Evolutionary conservation across 768 basidiomycete species (phyloP).

Genomic region (Lentinula sp.): DNA sequence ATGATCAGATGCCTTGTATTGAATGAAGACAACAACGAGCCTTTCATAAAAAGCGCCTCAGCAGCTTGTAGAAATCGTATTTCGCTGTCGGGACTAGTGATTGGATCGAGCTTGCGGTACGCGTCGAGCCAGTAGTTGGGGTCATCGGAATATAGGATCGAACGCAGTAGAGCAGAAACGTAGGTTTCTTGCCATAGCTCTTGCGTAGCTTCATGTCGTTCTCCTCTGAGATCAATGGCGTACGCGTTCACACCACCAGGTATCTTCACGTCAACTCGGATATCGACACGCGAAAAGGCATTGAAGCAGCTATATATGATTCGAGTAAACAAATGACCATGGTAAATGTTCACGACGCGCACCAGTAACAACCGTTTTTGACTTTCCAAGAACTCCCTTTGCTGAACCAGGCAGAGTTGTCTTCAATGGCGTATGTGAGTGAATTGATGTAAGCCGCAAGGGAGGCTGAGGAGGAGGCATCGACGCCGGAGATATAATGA

Average conservation of each 20-base stretch:
- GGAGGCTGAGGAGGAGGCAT: conserved; percentile 95
- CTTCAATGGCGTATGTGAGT: conserved; percentile 92
- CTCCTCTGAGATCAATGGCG: conserved; percentile 89
- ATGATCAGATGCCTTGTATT: neutral
- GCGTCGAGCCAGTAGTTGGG: conserved; percentile 86
- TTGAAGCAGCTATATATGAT: conserved; percentile 75
- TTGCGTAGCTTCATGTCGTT: conserved; percentile 87
- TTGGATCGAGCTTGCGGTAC: conserved; percentile 93
- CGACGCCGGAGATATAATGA: conserved; percentile 97
- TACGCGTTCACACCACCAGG: conserved; percentile 96
- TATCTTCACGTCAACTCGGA: conserved; percentile 97
- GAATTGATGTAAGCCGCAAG: conserved; percentile 98
- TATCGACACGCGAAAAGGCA: conserved; percentile 94
- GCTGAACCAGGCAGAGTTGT: conserved; percentile 87
- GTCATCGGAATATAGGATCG: conserved; percentile 95
- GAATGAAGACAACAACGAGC: conserved; percentile 26
- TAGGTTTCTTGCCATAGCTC: conserved; percentile 98
- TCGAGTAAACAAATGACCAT: neutral
- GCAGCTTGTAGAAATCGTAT: conserved; percentile 86
- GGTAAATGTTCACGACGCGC: conserved; percentile 17
- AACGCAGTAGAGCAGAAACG: conserved; percentile 84
- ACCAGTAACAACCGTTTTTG: conserved; percentile 91
- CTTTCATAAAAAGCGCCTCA: conserved; percentile 84
- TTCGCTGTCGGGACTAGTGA: conserved; percentile 85
- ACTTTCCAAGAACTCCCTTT: conserved; percentile 86